These are phyloP conservation scores for Leccinum griseonigrum DNA, from an alignment of 1,284 basidiomycete species.

Conservation along the genomic window DNA sequence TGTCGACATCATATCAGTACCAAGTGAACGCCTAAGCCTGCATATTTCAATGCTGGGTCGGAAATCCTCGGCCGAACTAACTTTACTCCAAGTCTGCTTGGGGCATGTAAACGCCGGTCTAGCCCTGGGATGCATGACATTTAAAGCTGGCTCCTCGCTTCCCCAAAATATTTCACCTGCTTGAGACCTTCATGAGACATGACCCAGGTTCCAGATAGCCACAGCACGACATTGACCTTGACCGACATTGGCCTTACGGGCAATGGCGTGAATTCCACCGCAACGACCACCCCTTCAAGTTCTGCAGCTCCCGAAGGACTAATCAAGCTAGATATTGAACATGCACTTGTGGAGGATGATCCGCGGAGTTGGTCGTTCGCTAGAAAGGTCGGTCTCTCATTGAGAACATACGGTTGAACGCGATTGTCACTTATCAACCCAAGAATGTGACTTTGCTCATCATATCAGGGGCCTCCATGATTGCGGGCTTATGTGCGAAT, in stretches of 20 bases:
- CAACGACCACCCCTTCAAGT: not conserved
- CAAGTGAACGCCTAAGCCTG: not conserved
- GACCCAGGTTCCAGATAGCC: constrained; percentile 5
- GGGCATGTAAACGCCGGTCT: not conserved
- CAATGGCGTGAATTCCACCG: not conserved
- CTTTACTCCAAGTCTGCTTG: not conserved
- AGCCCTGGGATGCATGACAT: not conserved
- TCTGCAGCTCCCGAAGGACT: not conserved
- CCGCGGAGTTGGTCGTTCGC: constrained; percentile 69
- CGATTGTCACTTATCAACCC: not conserved
- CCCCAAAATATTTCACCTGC: not conserved
- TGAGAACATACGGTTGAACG: not conserved
- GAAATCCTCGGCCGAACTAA: constrained; percentile 11
- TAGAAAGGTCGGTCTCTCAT: constrained; percentile 54
- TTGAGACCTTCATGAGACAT: constrained; percentile 10
- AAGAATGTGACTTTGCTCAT: constrained; percentile 56
- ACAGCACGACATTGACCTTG: not conserved
- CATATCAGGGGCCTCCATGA: constrained; percentile 61
- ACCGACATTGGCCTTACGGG: not conserved
- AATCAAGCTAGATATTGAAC: constrained; percentile 55
- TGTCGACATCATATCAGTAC: not conserved
- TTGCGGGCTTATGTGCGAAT: constrained; percentile 67
- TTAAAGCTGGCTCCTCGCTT: constrained; percentile 7
- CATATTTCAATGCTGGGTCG: not conserved
- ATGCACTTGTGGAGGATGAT: constrained; percentile 69